Base-by-base conservation (phyloP, 2,329 filamentous ascomycete genomes). In the Aspergillus fumigatus region DNA sequence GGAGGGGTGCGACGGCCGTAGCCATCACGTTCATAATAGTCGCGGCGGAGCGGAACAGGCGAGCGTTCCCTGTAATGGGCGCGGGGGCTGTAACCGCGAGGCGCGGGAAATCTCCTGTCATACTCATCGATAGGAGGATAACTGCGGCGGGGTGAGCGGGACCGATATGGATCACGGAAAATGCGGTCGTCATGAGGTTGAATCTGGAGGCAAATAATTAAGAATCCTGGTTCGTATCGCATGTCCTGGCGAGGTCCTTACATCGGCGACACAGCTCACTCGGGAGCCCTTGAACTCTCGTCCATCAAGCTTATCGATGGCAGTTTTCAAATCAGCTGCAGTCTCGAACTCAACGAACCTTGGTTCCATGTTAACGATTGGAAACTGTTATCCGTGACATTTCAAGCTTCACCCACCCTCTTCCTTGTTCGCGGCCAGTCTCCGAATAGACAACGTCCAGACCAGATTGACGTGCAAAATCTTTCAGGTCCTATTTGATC, bases 281-380 rank as follows among this genome's bases (percentile, higher is more conserved):
- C 86, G 84, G 63, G 86, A 86, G 67, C 91, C 92, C 80, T 97
- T 97, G 77, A 97, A 97, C 70, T 96, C 92, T 72, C 87, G 88
- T 64, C 87, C 87, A 74, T 97, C 92, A 61, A 99, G 88, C 77
- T 97, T 97, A 75, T 97, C 92, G 56, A 97, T 90, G 53, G 94
- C 94, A 58, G 88, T 88, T 73, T 90, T 91, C 58, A 99, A 80
- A 70, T 99, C 94, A 64, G 86, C 87, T 57, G 89, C 89, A 60
- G 91, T 96, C 78, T 99, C 94, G 70, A 97, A 99, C 74, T 99
- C 94, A 72, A 99, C 93, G 74, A 97, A 97, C 70, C 93, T 97
- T 71, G 56, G 53, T 48, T 56, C 50, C 47, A 54, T 62, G 65
- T 74, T 62, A 73, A 64, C 65, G 40, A 45, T 53, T 29, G 43